Conservation (phyloP, 352 stramenopile genomes). For the Pythium brachiatum region DNA sequence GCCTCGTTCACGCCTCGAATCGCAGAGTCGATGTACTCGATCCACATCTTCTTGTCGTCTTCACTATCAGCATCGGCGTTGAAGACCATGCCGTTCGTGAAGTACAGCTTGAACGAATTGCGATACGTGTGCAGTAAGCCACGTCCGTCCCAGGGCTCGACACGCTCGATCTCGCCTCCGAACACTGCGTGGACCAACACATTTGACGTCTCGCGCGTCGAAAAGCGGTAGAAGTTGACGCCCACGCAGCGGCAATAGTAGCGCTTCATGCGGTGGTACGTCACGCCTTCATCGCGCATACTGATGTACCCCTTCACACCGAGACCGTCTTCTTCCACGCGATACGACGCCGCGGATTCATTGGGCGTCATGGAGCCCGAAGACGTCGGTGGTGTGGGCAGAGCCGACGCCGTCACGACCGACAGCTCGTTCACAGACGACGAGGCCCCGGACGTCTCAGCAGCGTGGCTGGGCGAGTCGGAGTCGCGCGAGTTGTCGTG, state of each 20-base stretch:
- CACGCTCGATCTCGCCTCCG: conserved; percentile 65
- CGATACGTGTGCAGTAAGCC: conserved; percentile 80
- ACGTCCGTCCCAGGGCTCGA: conserved; percentile 85
- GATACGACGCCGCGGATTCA: conserved; percentile 12
- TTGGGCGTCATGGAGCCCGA: conserved; percentile 15
- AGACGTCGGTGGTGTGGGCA: conserved; percentile 15
- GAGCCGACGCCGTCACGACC: conserved; percentile 9
- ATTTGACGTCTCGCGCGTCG: conserved; percentile 57
- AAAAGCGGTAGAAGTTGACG: conserved; percentile 76
- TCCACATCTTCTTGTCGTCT: conserved; percentile 76
- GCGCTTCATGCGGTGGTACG: conserved; percentile 84
- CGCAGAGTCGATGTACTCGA: conserved; percentile 73
- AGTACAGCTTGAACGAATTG: conserved; percentile 83
- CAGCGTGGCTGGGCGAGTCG: not conserved
- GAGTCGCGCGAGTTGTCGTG: not conserved
- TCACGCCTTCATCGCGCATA: conserved; percentile 82
- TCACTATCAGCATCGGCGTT: conserved; percentile 79
- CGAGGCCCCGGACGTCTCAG: not conserved
- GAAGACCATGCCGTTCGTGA: conserved; percentile 67
- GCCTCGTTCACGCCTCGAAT: conserved; percentile 39
- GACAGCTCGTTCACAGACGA: conserved; percentile 8
- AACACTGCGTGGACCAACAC: conserved; percentile 61
- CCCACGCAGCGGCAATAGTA: conserved; percentile 82
- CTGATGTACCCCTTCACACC: conserved; percentile 71
- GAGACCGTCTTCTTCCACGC: conserved; percentile 61